Percentiles rank a stretch among this genome's conserved stretches.
phyloP scores from a whole-genome alignment of 1,139 yeast species.

The Saccharomyces hybrid region DNA sequence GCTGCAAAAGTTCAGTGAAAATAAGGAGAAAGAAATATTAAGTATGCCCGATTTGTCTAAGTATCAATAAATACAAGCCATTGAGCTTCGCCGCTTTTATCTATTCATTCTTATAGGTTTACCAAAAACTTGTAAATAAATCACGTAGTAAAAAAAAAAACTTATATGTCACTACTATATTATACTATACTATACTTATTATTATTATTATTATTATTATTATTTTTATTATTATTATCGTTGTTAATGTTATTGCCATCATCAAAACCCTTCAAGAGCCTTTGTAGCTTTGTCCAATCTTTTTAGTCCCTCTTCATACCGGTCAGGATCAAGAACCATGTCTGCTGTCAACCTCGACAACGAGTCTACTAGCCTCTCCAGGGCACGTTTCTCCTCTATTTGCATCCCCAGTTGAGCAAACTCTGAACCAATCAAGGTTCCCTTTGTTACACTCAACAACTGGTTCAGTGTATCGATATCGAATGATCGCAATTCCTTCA shows the following conservation, averaged over 20 bases:
- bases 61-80: slow-evolving; percentile 11
- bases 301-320: slow-evolving; percentile 73
- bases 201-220: background rate
- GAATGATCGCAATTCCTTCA: slow-evolving; percentile 41
- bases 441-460: slow-evolving; percentile 57
- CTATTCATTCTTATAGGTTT: background rate
- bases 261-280: slow-evolving; percentile 71
- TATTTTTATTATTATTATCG: background rate
- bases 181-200: background rate
- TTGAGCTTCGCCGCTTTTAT: background rate
- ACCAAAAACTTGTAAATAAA: background rate
- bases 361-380: slow-evolving; percentile 81
- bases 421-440: slow-evolving; percentile 39
- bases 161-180: background rate
- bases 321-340: slow-evolving; percentile 74
- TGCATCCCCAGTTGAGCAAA: slow-evolving; percentile 70
- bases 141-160: background rate
- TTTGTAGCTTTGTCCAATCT: slow-evolving; percentile 73
- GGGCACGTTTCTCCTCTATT: slow-evolving; percentile 63
- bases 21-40: slow-evolving; percentile 62
- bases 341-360: slow-evolving; percentile 79
- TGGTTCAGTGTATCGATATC: slow-evolving; percentile 52
- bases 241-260: background rate
- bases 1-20: slow-evolving; percentile 69
- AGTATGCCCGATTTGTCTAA: slow-evolving; percentile 70